Percentiles rank a stretch among this genome's conserved stretches.
Evolutionary conservation across 2,329 filamentous ascomycete genomes (phyloP).

Genomic region (Microdochium bolleyi): DNA sequence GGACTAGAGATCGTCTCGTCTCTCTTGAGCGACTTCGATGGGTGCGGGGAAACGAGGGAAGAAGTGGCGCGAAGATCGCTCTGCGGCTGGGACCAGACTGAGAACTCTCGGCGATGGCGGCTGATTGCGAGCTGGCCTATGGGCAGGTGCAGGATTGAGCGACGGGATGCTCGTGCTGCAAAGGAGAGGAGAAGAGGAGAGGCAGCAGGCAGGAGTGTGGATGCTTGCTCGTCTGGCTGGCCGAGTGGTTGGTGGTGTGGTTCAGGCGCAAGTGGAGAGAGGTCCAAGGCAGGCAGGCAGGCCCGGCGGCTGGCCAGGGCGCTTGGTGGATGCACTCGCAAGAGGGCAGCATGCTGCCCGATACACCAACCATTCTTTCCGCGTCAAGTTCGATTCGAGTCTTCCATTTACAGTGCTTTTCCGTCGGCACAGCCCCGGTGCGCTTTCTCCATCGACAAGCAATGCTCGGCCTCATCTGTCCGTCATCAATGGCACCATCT

Average conservation of each 20-base stretch:
- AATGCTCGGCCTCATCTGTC: no score
- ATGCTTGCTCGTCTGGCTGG: neutral
- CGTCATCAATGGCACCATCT: no score
- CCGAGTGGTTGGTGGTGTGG: slow-evolving; percentile 1
- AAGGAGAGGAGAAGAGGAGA: neutral
- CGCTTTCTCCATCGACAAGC: no score
- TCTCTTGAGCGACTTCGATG: no score
- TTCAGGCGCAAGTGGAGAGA: neutral
- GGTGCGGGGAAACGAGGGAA: no score
- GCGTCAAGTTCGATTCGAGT: no score
- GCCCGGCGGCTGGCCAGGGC: neutral
- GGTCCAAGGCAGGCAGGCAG: no score
- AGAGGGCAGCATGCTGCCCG: no score
- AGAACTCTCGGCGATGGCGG: neutral
- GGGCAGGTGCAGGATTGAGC: neutral
- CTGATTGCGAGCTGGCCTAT: neutral
- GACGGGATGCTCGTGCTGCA: neutral
- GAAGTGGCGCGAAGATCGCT: neutral
- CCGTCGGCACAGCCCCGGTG: no score
- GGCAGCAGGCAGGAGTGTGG: neutral
- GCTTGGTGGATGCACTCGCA: neutral
- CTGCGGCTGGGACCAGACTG: neutral
- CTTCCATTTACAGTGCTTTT: no score
- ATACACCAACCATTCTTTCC: no score
- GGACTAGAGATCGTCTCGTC: no score